These are phyloP conservation scores for Posidonia australis DNA, from an alignment of 106 monocot species.

Conservation along the genomic window DNA sequence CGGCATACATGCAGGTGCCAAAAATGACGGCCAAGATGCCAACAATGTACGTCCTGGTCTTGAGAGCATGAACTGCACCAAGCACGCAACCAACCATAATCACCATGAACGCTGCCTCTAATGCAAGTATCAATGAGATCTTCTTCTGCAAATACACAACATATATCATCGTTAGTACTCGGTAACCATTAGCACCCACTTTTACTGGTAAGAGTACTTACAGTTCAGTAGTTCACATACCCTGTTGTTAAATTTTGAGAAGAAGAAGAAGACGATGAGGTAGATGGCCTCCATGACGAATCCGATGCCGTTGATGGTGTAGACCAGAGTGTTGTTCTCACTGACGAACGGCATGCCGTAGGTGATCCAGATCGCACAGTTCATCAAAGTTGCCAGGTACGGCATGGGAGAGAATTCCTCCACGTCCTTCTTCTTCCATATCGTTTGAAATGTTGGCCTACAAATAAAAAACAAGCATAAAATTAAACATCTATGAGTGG, in stretches of 20 bases:
- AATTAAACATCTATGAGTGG: too few relatives aligned
- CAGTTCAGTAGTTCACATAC: constrained; percentile 3
- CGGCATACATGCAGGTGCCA: constrained; percentile 45
- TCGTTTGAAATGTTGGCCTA: constrained; percentile 49
- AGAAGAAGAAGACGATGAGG: constrained; percentile 41
- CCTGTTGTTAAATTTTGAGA: constrained; percentile 7
- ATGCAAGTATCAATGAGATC: constrained; percentile 18
- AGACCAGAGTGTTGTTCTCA: constrained; percentile 39
- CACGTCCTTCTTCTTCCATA: constrained; percentile 36
- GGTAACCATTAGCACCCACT: too few relatives aligned
- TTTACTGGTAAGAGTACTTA: not conserved
- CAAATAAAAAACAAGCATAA: not conserved
- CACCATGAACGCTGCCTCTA: constrained; percentile 37
- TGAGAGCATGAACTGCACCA: constrained; percentile 12
- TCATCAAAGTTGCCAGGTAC: constrained; percentile 48
- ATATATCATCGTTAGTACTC: not conserved
- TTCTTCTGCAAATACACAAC: constrained; percentile 13
- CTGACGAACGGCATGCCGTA: constrained; percentile 41
- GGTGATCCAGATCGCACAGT: constrained; percentile 55
- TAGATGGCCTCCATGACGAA: constrained; percentile 32
- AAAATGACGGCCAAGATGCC: constrained; percentile 39
- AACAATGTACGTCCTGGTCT: constrained; percentile 31
- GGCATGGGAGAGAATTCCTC: constrained; percentile 46
- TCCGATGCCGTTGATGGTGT: constrained; percentile 53
- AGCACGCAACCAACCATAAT: constrained; percentile 23